Conservation (phyloP, 768 basidiomycete species). For the Termitomyces sp. region DNA sequence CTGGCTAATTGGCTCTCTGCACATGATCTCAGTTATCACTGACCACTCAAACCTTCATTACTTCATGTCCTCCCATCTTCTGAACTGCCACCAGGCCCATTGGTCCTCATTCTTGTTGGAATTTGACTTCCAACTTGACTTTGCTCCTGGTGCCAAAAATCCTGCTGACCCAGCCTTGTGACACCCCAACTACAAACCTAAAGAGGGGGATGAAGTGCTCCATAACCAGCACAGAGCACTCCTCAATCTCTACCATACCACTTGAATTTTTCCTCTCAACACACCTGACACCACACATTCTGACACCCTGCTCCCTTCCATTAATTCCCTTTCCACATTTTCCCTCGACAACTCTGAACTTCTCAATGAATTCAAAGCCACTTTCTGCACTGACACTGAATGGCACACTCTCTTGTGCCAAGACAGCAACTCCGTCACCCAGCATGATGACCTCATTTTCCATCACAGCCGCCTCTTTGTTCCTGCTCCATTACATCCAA, state of each 20-base stretch:
- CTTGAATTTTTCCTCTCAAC: slow-evolving; percentile 20
- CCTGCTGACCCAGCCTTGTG: slow-evolving; percentile 4
- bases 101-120: neutral
- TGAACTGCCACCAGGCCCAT: neutral
- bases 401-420: neutral
- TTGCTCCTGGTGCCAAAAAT: neutral
- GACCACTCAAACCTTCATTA: slow-evolving; percentile 12
- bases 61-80: neutral
- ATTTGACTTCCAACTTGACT: neutral
- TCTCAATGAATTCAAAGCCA: slow-evolving; percentile 21
- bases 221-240: slow-evolving; percentile 21
- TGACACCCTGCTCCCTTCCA: too few relatives aligned
- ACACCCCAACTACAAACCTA: slow-evolving; percentile 19
- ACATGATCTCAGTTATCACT: slow-evolving; percentile 16
- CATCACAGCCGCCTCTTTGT: slow-evolving; percentile 20
- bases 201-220: neutral
- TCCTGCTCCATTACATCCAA: slow-evolving; percentile 4
- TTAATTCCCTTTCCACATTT: neutral
- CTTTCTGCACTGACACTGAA: neutral
- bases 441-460: slow-evolving; percentile 20
- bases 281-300: neutral
- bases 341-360: slow-evolving; percentile 21
- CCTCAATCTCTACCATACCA: slow-evolving; percentile 24
- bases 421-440: neutral
- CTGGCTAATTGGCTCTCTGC: slow-evolving; percentile 24